Base-by-base conservation (phyloP, 2,329 filamentous ascomycete species). In the Fusarium proliferatum region DNA sequence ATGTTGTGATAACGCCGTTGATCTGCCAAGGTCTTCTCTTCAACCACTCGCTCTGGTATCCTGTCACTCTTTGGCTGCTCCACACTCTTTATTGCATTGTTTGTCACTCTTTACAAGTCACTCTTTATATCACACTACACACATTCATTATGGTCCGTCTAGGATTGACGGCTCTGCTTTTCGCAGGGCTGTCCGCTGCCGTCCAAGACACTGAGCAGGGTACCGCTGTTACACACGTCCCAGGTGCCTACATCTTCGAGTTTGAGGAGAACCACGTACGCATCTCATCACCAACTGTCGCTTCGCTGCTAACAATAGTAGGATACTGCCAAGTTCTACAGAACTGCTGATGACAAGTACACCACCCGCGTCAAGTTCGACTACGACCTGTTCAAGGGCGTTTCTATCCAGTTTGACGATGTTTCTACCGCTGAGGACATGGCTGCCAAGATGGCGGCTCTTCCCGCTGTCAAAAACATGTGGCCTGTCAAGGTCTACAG, bases 341-440 rank as follows among this genome's bases (percentile, higher is more conserved):
- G 36, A 17, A 49, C 61, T 26, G 63, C 67, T 17, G 45, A 63
- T 15, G 43, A 36, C 36, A 45, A 71, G 33, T 71, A 43, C 11
- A 71, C 51, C 2, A 71, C 69, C 28, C 85, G 85, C 58, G 84
- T 86, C 82, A 84, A 85, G 60, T 82, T 88, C 58, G 81, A 86
- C 58, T 87, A 83, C 68, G 81, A 84, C 69, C 81, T 89, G n/a
- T 89, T 89, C 83, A 87, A 86, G 78, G 88, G 87, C 51, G 84
- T 83, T 8, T 88, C 88, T 2, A 85, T 89, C 67, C 84, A 87
- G 75, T 84, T 89, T 76, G 81, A 86, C 61, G 82, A 88, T 73
- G 60, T 82, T 43, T 78, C 82, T 23, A 83, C 81, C 21, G 84
- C 86, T 30, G 82, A 85, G 33, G 79, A 84, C 30, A 81, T 83